Base-by-base conservation (phyloP, 306 rosid genomes). In the Begonia fuchsioides region DNA sequence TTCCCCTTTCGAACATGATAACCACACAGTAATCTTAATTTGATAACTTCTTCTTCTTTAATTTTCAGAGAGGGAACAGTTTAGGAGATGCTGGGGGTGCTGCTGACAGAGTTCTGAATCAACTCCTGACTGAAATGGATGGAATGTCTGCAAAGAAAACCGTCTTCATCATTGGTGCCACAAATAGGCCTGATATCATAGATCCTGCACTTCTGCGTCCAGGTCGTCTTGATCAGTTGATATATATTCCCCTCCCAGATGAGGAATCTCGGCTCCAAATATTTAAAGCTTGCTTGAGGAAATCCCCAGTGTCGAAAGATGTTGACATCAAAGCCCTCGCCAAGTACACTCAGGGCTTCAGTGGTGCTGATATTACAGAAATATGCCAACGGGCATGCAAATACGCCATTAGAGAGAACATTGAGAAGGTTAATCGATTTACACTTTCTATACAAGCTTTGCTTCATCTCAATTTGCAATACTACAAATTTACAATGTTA, bases 191-290 rank as follows among this genome's bases (percentile, higher is more conserved):
- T 17, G 77, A 72, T 55, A 65, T 72, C 16, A 69, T 72, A 20
- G 68, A 70, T 51, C 68, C 76, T 17, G 77, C 77, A 38, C 72
- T 71, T 50, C 77, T 71, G 9, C 72, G 77, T 10, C 77, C 77
- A 17, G 77, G 77, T 10, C 69, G 77, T 38, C 66, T 72, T 1
- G 73, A 72, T 54, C 70, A 65, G 17, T 50, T 65, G 46, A 58
- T 65, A 38, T 65, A 65, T 35, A 65, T 65, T 49, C 65, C 70
- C n/a, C 70, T 65, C 3, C 70, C 70, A 0, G 70, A 65, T 9
- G 70, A 65, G 47, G 59, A 53, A 13, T 65, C 70, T 10, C 59
- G 70, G 11, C 20, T 44, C 44, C 64, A 58, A n/a, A 65, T 65
- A 35, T 65, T 65, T 49, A 65, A 52, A 44, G 43, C 70, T 52